Base-by-base conservation (phyloP, 1,284 basidiomycete species). In the Neonothopanus nambi region DNA sequence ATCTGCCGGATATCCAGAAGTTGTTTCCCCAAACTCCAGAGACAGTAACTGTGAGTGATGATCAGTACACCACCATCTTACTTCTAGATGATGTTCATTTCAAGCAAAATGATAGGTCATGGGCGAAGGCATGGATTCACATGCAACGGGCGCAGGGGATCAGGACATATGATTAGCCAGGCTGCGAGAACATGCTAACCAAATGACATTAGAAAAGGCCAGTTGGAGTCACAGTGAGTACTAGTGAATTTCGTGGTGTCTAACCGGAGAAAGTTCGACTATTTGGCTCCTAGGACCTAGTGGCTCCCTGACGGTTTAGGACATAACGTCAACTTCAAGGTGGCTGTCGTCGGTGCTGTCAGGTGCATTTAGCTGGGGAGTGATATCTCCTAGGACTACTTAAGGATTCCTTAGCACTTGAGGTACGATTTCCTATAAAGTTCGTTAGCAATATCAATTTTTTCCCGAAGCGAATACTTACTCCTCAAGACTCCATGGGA, bases 141-240 rank as follows among this genome's bases (percentile, higher is more conserved):
- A 58, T 43, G 58, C 60, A 15, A 64, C 65, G 21, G 64, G 54
- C 40, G 57, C 30, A 63, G 18, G 26, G 42, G 2, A 40, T 45
- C 12, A 36, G 51, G 5, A 65, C 58, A 2, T 38, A 63, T 13
- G 66, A 67, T 51, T 68, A 67, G 67, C 47, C 60, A 6, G 67
- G 69, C 55, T 68, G 69, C 67, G 15, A 69, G 69, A 67, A 70
- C 68, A 54, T 66, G 69, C 61, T 15, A 68, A 70, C 60, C 61
- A 63, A 11, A 56, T 57, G 11, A 61, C 58, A 43, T 53, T 70
- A 41, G 69, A 58, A 2, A 59, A 68, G 30, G 68, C 64, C 39
- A 67, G 69, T 15, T 70, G 69, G 68, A 70, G 69, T 48, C 67
- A 55, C 67, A 70, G 68, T 68, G 23, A 35, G 20, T 13, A 42